Evolutionary conservation across 2,329 filamentous ascomycete species (phyloP), one percentile per base, ranked within the genome.

Genomic region (Aurifilum marmelostoma): DNA sequence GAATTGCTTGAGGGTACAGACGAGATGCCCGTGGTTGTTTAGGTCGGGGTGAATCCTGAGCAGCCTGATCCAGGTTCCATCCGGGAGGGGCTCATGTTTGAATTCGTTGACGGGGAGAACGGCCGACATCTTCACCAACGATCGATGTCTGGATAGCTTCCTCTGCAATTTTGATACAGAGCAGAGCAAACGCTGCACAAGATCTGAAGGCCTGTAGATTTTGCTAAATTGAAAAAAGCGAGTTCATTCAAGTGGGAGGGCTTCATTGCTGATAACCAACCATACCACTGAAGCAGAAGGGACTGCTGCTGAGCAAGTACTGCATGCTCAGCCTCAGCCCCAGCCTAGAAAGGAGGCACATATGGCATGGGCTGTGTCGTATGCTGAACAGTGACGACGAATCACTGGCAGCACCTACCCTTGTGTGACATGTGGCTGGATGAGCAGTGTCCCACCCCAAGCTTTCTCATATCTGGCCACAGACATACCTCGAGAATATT

Each of bases 31-130:
- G 43, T 34, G 27, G 5, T 62, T 41, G 5, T 62, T 41, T 9
- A 62, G 41, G 12, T 60, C n/a, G 24, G 56, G 43, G 34, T 62
- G 29, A 21, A 67, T 34, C 29, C 14, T 67, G 43, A 67, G n/a
- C 39, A 67, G 58, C 32, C 65, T 62, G 43, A 67, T 67, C 56
- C 56, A 67, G 3, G 24, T n/a, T 9, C 32, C 21, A 43, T 37
- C 14, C 6, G 65, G 56, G 12, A 67, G 65, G 3, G 65, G 65
- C 32, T 52, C 58, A 60, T 67, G 43, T 32, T 62, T 11, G 32
- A 61, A 63, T 11, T 39, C 29, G 16, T 27, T 63, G 5, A 16
- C 32, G 24, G 60, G 60, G 3, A 39, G 18, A 9, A 18, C 27
- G 4, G 24, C 27, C 24, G 4, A 63, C 60, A 63, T 63, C 11